Evolutionary conservation across 176 grass and related monocot genomes (phyloP), one percentile per base, ranked within the genome.

Genomic region (Musa schizocarpa): DNA sequence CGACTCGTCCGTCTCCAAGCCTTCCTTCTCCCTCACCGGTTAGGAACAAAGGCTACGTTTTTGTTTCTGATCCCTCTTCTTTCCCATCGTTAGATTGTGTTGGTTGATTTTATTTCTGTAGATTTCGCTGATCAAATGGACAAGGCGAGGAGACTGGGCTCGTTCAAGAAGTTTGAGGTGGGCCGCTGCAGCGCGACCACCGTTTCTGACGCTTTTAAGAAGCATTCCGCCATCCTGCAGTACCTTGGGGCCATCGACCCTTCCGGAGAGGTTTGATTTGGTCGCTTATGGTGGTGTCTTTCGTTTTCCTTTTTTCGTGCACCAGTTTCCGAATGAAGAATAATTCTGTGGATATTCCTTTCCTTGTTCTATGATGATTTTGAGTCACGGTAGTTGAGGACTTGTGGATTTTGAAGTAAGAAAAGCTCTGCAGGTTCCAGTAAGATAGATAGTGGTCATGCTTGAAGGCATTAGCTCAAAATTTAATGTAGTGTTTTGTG

Each of bases 111-210:
- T n/a, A 21, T 69, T 78, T 23, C 11, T 69, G 49, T 82, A 98
- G 94, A 91, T 67, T 98, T 98, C 65, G 94, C 90, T 8, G 76
- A 89, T 67, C 68, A 89, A 58, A 91, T 98, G 90, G 94, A 98
- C 34, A 93, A 34, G 80, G 94, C 95, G 13, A 85, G 86, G 80
- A 91, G 81, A 63, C 10, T 98, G 23, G 95, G 90, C 27, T 73
- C 78, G 9, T 56, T 74, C 8, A 74, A 13, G 71, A 27, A 74
- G 4, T 74, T 74, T 23, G 12, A 74, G 71, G 71, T 57, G 13
- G 71, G 71, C 52, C 71, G 71, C 14, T 74, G 71, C 21, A 74
- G 71, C 52, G 52, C 26, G 52, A 23, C 71, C 22, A 74, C 71
- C 23, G 56, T 74, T 21, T 56, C 52, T 22, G 52, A 29, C 51